Base-by-base conservation (phyloP, 2,329 filamentous ascomycete species). In the Hymenoscyphus repandus region DNA sequence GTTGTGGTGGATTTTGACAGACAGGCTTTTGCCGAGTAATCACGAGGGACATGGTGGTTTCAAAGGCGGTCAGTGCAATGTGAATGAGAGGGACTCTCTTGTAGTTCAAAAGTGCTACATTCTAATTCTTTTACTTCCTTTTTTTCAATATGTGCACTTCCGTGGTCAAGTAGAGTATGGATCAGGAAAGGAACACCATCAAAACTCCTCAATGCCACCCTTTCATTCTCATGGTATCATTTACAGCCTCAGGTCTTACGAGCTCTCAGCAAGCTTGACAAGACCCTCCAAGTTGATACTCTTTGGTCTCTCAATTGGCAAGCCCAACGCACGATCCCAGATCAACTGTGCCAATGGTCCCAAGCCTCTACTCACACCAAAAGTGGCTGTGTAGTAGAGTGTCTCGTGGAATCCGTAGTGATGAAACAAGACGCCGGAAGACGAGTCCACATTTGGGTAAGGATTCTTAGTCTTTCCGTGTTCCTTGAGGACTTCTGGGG, bases 381-480 rank as follows among this genome's bases (percentile, higher is more conserved):
- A 86, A 0, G 83, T 86, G 52, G 81, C 83, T 3, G 83, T 85
- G 75, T 97, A 99, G 77, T 97, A 99, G 10, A 97, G 78, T 0
- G 92, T 96, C 75, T 97, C 90, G 69, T 88, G 86, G 83, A 99
- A 96, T 52, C 92, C 93, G 69, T 96, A 99, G 76, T 97, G 90
- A 72, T 97, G 86, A 82, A 99, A 97, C 44, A 99, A 79, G 5
- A 97, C 91, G 58, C 93, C 93, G 0, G 90, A 96, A 57, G 83
- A 86, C 43, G 87, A 90, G 71, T 99, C 93, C 55, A 99, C 93
- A 69, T 99, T 99, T 58, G 93, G 93, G 73, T 92, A 95, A 1
- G 93, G 90, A 74, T 96, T 96, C 79, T 95, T 95, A 60, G 90
- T 96, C 85, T 96, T 97, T 70, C 93, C 93, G 68, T 99, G 93